These are phyloP conservation scores for Fistulinella staudtii DNA, from an alignment of 1,284 basidiomycete species.

Conservation along the genomic window DNA sequence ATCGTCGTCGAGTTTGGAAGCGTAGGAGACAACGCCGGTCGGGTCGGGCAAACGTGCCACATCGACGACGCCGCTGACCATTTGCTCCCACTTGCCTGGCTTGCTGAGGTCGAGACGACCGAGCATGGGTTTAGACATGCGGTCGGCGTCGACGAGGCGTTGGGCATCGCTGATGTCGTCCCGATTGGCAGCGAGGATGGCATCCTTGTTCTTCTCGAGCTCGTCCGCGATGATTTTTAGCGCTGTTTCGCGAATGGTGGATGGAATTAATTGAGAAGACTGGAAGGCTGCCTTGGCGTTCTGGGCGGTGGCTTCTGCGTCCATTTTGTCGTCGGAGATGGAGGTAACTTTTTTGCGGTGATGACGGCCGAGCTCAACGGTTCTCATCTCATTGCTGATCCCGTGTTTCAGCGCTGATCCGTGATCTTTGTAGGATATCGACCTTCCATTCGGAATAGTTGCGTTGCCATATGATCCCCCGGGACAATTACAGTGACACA, in stretches of 20 bases:
- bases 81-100: constrained; percentile 90
- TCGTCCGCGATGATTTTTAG: constrained; percentile 67
- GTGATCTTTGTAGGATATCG: no score
- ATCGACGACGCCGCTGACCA: constrained; percentile 87
- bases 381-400: no score
- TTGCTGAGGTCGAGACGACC: constrained; percentile 84
- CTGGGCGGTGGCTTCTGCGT: constrained; percentile 53
- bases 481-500: no score
- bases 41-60: constrained; percentile 87
- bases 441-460: no score
- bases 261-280: constrained; percentile 73
- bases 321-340: constrained; percentile 10
- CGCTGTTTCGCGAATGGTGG: constrained; percentile 65
- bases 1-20: constrained; percentile 80
- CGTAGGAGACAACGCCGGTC: constrained; percentile 84
- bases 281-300: constrained; percentile 82
- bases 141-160: constrained; percentile 73
- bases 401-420: no score
- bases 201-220: constrained; percentile 58
- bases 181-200: constrained; percentile 77
- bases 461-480: no score
- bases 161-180: constrained; percentile 81
- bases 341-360: no score
- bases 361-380: no score
- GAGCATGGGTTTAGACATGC: constrained; percentile 78